Base-by-base conservation (phyloP, 2,329 filamentous ascomycete genomes). In the Simplicillium sp. region DNA sequence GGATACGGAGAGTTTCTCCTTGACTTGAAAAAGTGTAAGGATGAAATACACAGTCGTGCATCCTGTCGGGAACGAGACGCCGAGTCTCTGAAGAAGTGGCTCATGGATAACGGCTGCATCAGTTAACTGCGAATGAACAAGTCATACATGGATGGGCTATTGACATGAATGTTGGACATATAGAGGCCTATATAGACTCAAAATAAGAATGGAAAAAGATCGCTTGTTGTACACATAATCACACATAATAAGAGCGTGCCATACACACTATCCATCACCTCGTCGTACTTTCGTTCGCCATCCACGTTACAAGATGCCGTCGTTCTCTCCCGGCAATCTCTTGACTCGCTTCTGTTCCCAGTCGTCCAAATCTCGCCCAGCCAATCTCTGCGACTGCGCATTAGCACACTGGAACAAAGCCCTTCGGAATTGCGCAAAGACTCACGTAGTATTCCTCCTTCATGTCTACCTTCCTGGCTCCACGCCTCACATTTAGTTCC, bases 301-400 rank as follows among this genome's bases (percentile, higher is more conserved):
- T 33, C 13, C n/a, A 18, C 14, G 37, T 45, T 48, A 83, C 50
- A 95, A 59, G 38, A 86, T 75, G 29, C 90, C 90, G 60, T 98
- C 90, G 45, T 78, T 84, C 62, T 98, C 94, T 50, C 92, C 92
- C 15, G 86, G 81, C 45, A 96, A 73, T 57, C 92, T 73, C 67
- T 95, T 80, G 11, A 97, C 88, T 40, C 94, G 80, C 65, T 92
- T 94, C 65, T 97, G 92, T 60, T 97, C 90, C 92, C 92, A 98
- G 56, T 87, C 77, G 55, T 98, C 90, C 46, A 97, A 66, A 57
- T 97, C 92, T 61, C 94, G 94, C 28, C 86, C 85, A 86, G 69
- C 50, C 34, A 57, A 49, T 41, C 55, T 54, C 58, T 61, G 44
- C 29, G 36, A 20, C 17, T n/a, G n/a, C 2, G 15, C 37, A 43